Evolutionary conservation across 2,329 filamentous ascomycete species (phyloP).

Genomic region (Colletotrichum tamarilloi): DNA sequence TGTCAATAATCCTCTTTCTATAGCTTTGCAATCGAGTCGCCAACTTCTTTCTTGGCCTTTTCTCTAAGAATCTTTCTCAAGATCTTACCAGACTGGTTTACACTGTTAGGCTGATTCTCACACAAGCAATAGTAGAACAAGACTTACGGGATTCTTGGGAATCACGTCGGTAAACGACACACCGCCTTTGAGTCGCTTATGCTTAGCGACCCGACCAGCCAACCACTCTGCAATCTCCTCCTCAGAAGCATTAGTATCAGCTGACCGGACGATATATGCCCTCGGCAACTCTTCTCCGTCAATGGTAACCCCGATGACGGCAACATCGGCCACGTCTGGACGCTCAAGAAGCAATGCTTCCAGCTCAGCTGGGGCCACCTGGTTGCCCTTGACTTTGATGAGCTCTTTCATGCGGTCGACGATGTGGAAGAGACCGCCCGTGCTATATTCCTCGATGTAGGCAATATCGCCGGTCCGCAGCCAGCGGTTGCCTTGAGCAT

Average conservation of each 20-base stretch:
- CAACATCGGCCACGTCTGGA: conserved; percentile 67
- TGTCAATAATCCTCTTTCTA: not conserved
- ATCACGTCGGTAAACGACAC: conserved; percentile 75
- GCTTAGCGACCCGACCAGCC: conserved; percentile 68
- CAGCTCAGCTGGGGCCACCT: conserved; percentile 67
- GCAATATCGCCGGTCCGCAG: conserved; percentile 81
- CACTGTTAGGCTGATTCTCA: conserved; percentile 7
- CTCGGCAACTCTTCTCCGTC: conserved; percentile 69
- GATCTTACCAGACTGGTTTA: conserved; percentile 71
- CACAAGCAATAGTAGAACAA: not conserved
- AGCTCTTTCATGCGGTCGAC: conserved; percentile 79
- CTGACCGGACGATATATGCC: conserved; percentile 68
- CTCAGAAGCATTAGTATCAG: conserved; percentile 57
- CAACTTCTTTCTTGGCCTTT: conserved; percentile 64
- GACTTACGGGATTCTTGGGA: conserved; percentile 66
- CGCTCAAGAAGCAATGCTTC: conserved; percentile 51
- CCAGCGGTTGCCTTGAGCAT: conserved; percentile 68
- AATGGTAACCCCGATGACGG: conserved; percentile 70
- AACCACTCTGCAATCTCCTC: conserved; percentile 73
- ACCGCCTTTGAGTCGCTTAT: conserved; percentile 77
- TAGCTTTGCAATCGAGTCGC: conserved; percentile 44
- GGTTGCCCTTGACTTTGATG: conserved; percentile 70
- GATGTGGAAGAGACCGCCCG: conserved; percentile 66
- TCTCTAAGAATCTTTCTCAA: conserved; percentile 70
- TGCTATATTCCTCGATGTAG: conserved; percentile 69